Evolutionary conservation across 2,329 filamentous ascomycete species (phyloP).

Genomic region (Cladophialophora exuberans): DNA sequence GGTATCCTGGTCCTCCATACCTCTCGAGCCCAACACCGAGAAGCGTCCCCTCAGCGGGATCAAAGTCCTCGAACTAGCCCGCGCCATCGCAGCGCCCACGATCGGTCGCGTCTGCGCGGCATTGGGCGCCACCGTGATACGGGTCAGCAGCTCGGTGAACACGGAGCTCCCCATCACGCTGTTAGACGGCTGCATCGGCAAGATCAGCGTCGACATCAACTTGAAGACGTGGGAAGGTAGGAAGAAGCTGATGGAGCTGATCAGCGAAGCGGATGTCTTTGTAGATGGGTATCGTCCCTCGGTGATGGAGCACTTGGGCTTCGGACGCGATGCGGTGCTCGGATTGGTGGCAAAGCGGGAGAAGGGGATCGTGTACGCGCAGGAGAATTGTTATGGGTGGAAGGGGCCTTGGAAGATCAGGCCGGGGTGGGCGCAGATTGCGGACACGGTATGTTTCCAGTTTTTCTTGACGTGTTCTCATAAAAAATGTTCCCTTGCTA

Average conservation of each 20-base stretch:
- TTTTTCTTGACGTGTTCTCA: not conserved
- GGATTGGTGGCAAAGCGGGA: conserved; percentile 58
- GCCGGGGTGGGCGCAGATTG: conserved; percentile 74
- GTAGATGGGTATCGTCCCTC: conserved; percentile 72
- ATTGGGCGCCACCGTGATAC: conserved; percentile 73
- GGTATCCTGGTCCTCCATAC: not conserved
- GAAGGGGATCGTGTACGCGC: conserved; percentile 68
- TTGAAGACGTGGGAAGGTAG: conserved; percentile 60
- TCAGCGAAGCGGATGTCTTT: conserved; percentile 67
- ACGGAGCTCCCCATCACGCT: conserved; percentile 74
- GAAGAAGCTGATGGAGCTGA: conserved; percentile 59
- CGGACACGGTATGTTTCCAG: conserved; percentile 61
- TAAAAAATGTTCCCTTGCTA: not conserved
- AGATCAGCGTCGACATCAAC: conserved; percentile 66
- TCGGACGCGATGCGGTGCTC: conserved; percentile 55
- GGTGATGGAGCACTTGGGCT: conserved; percentile 45
- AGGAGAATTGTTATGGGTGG: conserved; percentile 73
- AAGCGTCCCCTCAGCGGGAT: conserved; percentile 57
- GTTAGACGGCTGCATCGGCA: conserved; percentile 72
- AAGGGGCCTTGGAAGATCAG: conserved; percentile 65
- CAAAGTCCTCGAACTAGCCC: conserved; percentile 74
- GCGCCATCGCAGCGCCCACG: conserved; percentile 74
- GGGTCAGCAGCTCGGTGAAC: conserved; percentile 69
- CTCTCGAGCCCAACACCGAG: not conserved
- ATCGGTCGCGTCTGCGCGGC: conserved; percentile 72